phyloP scores from a whole-genome alignment of 441 rosid genomes.

The Isatis lusitanica region DNA sequence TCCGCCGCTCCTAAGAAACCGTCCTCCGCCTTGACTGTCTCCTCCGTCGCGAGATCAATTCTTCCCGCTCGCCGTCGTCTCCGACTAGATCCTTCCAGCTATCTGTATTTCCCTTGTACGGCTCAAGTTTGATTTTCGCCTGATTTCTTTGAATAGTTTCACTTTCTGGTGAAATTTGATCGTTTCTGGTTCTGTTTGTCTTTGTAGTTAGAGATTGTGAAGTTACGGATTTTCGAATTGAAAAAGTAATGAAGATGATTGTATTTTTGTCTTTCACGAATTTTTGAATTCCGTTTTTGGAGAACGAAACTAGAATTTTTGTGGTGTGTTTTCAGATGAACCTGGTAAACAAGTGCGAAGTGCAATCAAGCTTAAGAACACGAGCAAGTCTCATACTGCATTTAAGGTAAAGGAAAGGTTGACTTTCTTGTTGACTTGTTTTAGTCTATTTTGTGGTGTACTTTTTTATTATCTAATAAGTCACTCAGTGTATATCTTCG shows the following conservation, averaged over 20 bases:
- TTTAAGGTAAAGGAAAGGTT: constrained; percentile 50
- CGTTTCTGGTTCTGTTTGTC: not conserved
- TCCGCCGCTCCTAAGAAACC: constrained; percentile 37
- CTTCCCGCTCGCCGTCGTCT: constrained; percentile 85
- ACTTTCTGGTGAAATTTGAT: not conserved
- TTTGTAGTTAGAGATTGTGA: not conserved
- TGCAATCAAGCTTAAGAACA: constrained; percentile 63
- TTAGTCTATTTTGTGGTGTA: not conserved
- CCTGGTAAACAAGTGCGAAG: constrained; percentile 76
- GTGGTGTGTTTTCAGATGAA: constrained; percentile 48
- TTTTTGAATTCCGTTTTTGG: too few relatives aligned
- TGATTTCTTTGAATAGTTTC: not conserved
- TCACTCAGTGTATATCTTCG: not conserved
- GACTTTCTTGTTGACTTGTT: not conserved
- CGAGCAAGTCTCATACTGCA: constrained; percentile 71
- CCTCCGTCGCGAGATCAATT: constrained; percentile 82
- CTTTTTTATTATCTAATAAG: not conserved
- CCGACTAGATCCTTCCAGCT: constrained; percentile 79
- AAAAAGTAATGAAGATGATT: not conserved
- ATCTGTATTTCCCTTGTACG: constrained; percentile 84
- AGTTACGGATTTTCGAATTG: not conserved
- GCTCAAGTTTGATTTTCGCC: not conserved
- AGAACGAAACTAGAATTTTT: not conserved
- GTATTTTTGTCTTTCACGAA: too few relatives aligned
- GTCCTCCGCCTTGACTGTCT: constrained; percentile 48